Conservation (phyloP, 2,329 filamentous ascomycete genomes). For the Fusarium goolgardi region DNA sequence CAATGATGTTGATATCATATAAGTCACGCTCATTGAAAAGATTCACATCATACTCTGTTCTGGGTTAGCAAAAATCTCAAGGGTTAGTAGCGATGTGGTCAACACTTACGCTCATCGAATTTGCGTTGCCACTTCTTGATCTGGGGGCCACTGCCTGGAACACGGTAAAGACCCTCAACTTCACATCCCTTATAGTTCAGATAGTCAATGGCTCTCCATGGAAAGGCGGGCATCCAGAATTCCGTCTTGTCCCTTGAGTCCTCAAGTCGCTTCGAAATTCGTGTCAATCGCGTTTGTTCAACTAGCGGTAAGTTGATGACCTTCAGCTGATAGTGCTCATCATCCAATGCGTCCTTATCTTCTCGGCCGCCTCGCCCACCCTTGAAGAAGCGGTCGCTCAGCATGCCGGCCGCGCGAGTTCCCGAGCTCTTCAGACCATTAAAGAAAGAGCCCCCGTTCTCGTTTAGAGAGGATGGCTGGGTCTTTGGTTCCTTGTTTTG, state of each 20-base stretch:
- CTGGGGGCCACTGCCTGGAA: slow-evolving; percentile 89
- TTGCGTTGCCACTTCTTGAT: slow-evolving; percentile 93
- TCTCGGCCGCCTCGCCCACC: slow-evolving; percentile 75
- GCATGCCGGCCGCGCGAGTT: slow-evolving; percentile 72
- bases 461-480: slow-evolving; percentile 67
- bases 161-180: slow-evolving; percentile 91
- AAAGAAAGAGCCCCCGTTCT: slow-evolving; percentile 61
- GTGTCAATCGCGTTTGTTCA: slow-evolving; percentile 88
- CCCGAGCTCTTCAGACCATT: slow-evolving; percentile 45
- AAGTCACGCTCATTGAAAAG: slow-evolving; percentile 88
- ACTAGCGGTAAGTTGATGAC: slow-evolving; percentile 88
- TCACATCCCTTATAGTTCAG: slow-evolving; percentile 95
- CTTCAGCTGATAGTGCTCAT: slow-evolving; percentile 85
- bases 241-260: slow-evolving; percentile 94
- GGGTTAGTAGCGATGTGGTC: background rate
- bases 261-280: slow-evolving; percentile 90
- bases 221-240: slow-evolving; percentile 98
- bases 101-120: slow-evolving; percentile 80
- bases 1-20: slow-evolving; percentile 96
- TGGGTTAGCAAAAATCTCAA: slow-evolving; percentile 13
- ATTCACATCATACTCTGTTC: slow-evolving; percentile 83
- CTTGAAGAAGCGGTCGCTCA: slow-evolving; percentile 87
- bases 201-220: slow-evolving; percentile 96
- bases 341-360: slow-evolving; percentile 76
- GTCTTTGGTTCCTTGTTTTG: slow-evolving; percentile 62